Percentiles rank a stretch among this genome's conserved stretches.
phyloP scores from a whole-genome alignment of 495 filamentous ascomycete species.

The Neurospora sp. region DNA sequence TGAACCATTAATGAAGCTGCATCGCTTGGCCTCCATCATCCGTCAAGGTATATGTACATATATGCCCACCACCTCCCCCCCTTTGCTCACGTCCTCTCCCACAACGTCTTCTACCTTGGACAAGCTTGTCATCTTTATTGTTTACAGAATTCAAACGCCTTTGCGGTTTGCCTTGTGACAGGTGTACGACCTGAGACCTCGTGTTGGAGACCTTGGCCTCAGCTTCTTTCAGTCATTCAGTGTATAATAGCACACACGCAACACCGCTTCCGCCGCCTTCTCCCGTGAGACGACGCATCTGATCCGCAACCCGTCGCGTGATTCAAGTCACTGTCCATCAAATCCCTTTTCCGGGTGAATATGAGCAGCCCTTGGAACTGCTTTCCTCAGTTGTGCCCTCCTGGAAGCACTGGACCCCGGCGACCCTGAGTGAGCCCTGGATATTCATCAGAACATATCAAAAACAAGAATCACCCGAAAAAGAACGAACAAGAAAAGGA shows the following conservation, averaged over 20 bases:
- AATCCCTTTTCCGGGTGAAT: constrained; percentile 9
- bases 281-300: constrained; percentile 2
- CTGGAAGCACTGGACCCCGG: constrained; percentile 22
- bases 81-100: background rate
- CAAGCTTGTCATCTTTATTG: background rate
- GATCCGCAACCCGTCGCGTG: constrained; percentile 7
- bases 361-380: constrained; percentile 26
- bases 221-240: background rate
- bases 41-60: background rate
- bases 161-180: background rate
- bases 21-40: background rate
- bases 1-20: background rate
- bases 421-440: constrained; percentile 16
- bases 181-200: constrained; percentile 20
- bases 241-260: background rate
- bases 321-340: constrained; percentile 2
- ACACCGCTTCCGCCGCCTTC: background rate
- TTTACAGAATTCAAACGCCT: background rate
- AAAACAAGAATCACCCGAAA: background rate
- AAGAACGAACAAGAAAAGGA: background rate
- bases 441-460: background rate
- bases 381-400: constrained; percentile 19
- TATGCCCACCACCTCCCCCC: background rate
- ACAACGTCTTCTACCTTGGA: background rate
- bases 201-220: constrained; percentile 13